phyloP scores from a whole-genome alignment of 2,329 filamentous ascomycete genomes.

The Dothideomycetes sp. region DNA sequence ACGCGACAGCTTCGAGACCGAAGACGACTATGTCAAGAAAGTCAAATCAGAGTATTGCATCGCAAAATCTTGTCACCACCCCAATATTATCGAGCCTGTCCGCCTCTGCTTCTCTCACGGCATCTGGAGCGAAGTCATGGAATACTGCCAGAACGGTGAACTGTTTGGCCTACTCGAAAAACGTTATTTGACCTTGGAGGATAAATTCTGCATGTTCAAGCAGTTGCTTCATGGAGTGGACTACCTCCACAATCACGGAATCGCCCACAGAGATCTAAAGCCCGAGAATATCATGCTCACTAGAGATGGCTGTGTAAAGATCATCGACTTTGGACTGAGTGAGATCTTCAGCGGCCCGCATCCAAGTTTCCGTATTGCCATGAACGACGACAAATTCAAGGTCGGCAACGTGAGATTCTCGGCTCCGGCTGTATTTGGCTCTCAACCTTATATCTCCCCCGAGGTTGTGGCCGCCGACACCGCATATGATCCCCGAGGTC shows the following conservation, averaged over 20 bases:
- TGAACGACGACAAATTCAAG: constrained; percentile 51
- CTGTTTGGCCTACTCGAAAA: constrained; percentile 64
- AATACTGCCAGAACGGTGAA: constrained; percentile 77
- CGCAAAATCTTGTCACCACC: constrained; percentile 73
- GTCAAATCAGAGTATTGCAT: constrained; percentile 88
- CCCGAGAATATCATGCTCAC: constrained; percentile 77
- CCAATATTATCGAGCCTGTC: constrained; percentile 76
- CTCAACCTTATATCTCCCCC: constrained; percentile 77
- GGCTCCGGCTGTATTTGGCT: constrained; percentile 73
- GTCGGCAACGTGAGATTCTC: constrained; percentile 61
- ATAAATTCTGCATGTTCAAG: constrained; percentile 72
- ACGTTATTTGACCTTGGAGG: constrained; percentile 61
- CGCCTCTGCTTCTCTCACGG: constrained; percentile 63
- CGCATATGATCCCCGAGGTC: constrained; percentile 62
- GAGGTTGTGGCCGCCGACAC: constrained; percentile 65
- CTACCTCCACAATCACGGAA: constrained; percentile 74
- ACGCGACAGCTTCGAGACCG: constrained; percentile 58
- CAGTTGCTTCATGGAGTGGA: constrained; percentile 73
- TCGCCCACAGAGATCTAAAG: constrained; percentile 87
- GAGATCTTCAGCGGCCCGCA: constrained; percentile 78
- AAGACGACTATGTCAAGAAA: constrained; percentile 71
- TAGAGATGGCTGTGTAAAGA: constrained; percentile 73
- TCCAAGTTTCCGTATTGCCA: constrained; percentile 64
- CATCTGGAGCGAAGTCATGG: constrained; percentile 88
- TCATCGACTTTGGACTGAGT: constrained; percentile 84